These are phyloP conservation scores for Diphasiastrum complanatum DNA, from an alignment of 83 land plant species.

Conservation along the genomic window DNA sequence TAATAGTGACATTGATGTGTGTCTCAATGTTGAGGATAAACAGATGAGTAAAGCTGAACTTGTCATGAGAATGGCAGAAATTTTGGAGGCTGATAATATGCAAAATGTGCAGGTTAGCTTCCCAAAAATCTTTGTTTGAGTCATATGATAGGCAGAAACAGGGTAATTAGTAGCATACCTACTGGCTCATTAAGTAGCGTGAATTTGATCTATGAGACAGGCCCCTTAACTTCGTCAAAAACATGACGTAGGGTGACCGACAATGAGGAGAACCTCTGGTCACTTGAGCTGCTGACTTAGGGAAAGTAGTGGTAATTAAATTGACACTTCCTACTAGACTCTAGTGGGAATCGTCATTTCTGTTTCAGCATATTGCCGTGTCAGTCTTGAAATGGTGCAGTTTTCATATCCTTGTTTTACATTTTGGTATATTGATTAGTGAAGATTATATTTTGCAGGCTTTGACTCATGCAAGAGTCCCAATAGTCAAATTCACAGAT, in stretches of 20 bases:
- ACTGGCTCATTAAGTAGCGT: neutral
- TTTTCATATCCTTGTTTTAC: too few species aligned
- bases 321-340: too few species aligned
- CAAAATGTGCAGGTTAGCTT: conserved; percentile 81
- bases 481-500: conserved; percentile 91
- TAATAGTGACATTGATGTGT: conserved; percentile 94
- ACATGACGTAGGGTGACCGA: too few species aligned
- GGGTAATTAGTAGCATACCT: too few species aligned
- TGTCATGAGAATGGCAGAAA: conserved; percentile 69
- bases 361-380: too few species aligned
- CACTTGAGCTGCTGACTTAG: too few species aligned
- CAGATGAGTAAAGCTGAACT: conserved; percentile 62
- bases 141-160: conserved; percentile 1
- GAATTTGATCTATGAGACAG: neutral
- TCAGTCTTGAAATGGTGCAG: too few species aligned
- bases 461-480: conserved; percentile 92
- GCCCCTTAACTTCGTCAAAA: conserved; percentile 1
- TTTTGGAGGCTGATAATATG: conserved; percentile 62
- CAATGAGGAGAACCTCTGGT: too few species aligned
- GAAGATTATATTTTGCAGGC: conserved; percentile 46
- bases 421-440: neutral
- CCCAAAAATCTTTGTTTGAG: neutral
- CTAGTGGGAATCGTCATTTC: too few species aligned
- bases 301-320: too few species aligned
- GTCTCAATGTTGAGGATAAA: conserved; percentile 65